Evolutionary conservation across 441 rosid species (phyloP).

Genomic region (Viola pubescens): DNA sequence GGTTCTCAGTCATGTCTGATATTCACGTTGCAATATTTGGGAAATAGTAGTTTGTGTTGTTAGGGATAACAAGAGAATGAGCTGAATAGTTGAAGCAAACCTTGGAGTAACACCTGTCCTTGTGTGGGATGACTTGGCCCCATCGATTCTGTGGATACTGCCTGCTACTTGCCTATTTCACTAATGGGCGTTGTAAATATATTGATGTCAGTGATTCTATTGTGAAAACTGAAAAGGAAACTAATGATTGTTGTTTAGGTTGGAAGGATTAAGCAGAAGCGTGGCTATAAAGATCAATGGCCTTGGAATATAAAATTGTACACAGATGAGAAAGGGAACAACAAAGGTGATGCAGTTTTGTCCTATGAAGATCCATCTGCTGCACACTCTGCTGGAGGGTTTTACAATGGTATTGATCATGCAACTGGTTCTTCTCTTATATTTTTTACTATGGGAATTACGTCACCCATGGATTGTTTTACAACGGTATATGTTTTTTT

Average conservation of each 20-base stretch:
- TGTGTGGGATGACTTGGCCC: too few relatives aligned
- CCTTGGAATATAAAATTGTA: conserved; percentile 90
- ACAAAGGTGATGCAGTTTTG: conserved; percentile 84
- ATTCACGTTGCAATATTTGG: too few relatives aligned
- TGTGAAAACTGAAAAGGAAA: conserved; percentile 2
- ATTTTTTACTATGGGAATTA: not conserved
- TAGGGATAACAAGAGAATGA: too few relatives aligned
- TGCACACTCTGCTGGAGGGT: conserved; percentile 86
- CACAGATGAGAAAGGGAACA: conserved; percentile 84
- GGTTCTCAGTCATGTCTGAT: too few relatives aligned
- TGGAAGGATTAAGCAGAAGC: conserved; percentile 91
- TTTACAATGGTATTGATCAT: conserved; percentile 54
- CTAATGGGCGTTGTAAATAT: not conserved
- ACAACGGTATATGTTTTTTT: too few relatives aligned
- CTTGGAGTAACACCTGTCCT: too few relatives aligned
- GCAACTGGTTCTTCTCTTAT: not conserved
- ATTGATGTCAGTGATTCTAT: not conserved
- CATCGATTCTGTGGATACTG: too few relatives aligned
- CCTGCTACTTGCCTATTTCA: not conserved
- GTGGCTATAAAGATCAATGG: conserved; percentile 97
- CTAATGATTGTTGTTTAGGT: conserved; percentile 36
- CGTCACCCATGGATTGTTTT: too few relatives aligned
- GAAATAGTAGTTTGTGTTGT: too few relatives aligned
- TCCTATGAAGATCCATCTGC: conserved; percentile 94
- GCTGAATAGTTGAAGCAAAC: too few relatives aligned